phyloP scores from a whole-genome alignment of 2,329 filamentous ascomycete species.

The Neopestalotiopsis clavispora region DNA sequence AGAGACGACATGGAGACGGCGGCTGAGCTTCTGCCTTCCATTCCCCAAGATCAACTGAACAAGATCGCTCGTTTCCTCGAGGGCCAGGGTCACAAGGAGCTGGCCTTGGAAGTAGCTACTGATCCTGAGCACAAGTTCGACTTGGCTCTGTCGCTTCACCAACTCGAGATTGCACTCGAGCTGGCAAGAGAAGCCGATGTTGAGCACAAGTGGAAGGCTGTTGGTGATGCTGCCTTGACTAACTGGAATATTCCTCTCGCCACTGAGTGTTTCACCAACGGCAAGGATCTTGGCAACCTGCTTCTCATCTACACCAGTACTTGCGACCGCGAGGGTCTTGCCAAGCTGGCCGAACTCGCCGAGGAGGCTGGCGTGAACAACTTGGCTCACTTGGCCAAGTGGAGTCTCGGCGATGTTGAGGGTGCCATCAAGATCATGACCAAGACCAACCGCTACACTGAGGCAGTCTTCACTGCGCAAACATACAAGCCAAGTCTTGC shows the following conservation, averaged over 20 bases:
- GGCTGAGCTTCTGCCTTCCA: conserved; percentile 79
- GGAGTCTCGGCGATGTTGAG: conserved; percentile 83
- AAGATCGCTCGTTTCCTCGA: conserved; percentile 98
- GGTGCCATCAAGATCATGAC: conserved; percentile 80
- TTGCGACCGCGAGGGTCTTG: conserved; percentile 76
- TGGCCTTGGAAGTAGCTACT: conserved; percentile 91
- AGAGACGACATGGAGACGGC: conserved; percentile 93
- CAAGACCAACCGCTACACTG: conserved; percentile 78
- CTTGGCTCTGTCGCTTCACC: conserved; percentile 80
- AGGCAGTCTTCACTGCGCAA: conserved; percentile 90
- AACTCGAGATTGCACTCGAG: conserved; percentile 83
- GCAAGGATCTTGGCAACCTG: conserved; percentile 87
- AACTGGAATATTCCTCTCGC: conserved; percentile 88
- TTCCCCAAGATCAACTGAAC: conserved; percentile 93
- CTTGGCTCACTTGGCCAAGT: conserved; percentile 87
- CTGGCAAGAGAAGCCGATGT: conserved; percentile 83
- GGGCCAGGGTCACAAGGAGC: conserved; percentile 94
- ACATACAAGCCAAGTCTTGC: conserved; percentile 90
- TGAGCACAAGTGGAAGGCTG: conserved; percentile 98
- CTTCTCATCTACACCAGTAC: conserved; percentile 89
- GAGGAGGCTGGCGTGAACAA: conserved; percentile 83
- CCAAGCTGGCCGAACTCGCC: conserved; percentile 75
- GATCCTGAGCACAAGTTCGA: conserved; percentile 98
- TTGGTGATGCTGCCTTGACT: conserved; percentile 87
- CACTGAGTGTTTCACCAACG: conserved; percentile 89